A percentile compares a stretch with the other conserved stretches of the same genome.
Conservation (phyloP, 257 asterid species). For the Coffea eugenioides region DNA sequence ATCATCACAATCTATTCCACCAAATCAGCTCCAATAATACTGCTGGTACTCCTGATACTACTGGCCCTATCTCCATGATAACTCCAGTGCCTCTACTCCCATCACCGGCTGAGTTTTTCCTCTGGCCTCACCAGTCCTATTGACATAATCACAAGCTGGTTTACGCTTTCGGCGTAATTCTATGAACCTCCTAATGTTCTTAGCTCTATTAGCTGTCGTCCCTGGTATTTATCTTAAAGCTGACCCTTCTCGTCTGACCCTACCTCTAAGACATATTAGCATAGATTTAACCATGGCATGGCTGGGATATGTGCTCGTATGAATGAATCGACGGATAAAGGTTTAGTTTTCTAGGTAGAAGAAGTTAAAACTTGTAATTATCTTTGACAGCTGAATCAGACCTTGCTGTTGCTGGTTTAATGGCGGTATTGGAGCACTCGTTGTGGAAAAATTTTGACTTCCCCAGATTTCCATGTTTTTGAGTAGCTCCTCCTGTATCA, state of each 20-base stretch:
- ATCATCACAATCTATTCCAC: slow-evolving; percentile 58
- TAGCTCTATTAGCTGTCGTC: slow-evolving; percentile 10
- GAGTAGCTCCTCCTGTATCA: slow-evolving; percentile 34
- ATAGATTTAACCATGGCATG: slow-evolving; percentile 23
- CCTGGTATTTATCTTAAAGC: slow-evolving; percentile 16
- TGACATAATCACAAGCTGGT: slow-evolving; percentile 22
- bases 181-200: slow-evolving; percentile 1
- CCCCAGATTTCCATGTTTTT: slow-evolving; percentile 43
- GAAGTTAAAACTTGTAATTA: slow-evolving; percentile 43
- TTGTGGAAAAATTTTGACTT: slow-evolving; percentile 63
- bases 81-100: slow-evolving; percentile 48
- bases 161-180: slow-evolving; percentile 33
- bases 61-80: slow-evolving; percentile 33
- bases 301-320: slow-evolving; percentile 20
- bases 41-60: slow-evolving; percentile 12
- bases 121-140: slow-evolving; percentile 89
- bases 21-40: slow-evolving; percentile 33
- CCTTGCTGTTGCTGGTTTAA: slow-evolving; percentile 19
- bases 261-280: slow-evolving; percentile 30
- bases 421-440: slow-evolving; percentile 20
- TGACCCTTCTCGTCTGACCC: slow-evolving; percentile 43
- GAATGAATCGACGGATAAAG: slow-evolving; percentile 7
- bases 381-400: slow-evolving; percentile 20
- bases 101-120: slow-evolving; percentile 57
- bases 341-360: slow-evolving; percentile 15